Percentiles rank a stretch among this genome's conserved stretches.
Conservation (phyloP, 78 protist species). For the Mantamonas sphyraenae region DNA sequence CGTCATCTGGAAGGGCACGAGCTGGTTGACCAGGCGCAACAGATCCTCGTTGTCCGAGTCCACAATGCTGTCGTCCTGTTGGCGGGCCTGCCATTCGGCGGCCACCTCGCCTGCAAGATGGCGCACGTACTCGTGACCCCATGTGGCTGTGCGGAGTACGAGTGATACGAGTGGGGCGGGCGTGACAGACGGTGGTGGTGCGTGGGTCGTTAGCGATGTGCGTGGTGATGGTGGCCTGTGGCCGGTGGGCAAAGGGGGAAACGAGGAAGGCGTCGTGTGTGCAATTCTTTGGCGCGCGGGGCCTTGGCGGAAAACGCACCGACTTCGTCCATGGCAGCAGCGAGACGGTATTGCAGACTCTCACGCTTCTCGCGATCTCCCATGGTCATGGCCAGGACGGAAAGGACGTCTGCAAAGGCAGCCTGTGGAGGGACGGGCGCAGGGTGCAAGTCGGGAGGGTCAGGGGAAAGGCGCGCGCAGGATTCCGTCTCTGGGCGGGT, state of each 20-base stretch:
- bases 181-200: too few species aligned
- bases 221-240: too few species aligned
- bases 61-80: too few species aligned
- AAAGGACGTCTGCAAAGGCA: slow-evolving; percentile 68
- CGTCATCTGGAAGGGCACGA: slow-evolving; percentile 77
- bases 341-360: slow-evolving; percentile 59
- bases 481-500: too few species aligned
- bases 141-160: too few species aligned
- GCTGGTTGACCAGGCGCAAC: slow-evolving; percentile 45
- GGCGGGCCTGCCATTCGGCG: not conserved
- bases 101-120: slow-evolving; percentile 1
- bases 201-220: too few species aligned
- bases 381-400: slow-evolving; percentile 88
- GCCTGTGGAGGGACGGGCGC: not conserved
- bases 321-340: slow-evolving; percentile 58
- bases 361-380: slow-evolving; percentile 37
- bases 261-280: slow-evolving; percentile 17
- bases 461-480: not conserved
- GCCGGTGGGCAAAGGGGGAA: too few species aligned
- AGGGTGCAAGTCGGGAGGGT: not conserved
- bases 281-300: not conserved
- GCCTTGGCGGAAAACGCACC: too few species aligned
- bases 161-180: not conserved
- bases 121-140: slow-evolving; percentile 96
- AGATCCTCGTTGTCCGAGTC: too few species aligned